A percentile compares a stretch with the other conserved stretches of the same genome.
These are phyloP conservation scores for Perilla frutescens DNA, from an alignment of 257 asterid genomes.

Conservation along the genomic window DNA sequence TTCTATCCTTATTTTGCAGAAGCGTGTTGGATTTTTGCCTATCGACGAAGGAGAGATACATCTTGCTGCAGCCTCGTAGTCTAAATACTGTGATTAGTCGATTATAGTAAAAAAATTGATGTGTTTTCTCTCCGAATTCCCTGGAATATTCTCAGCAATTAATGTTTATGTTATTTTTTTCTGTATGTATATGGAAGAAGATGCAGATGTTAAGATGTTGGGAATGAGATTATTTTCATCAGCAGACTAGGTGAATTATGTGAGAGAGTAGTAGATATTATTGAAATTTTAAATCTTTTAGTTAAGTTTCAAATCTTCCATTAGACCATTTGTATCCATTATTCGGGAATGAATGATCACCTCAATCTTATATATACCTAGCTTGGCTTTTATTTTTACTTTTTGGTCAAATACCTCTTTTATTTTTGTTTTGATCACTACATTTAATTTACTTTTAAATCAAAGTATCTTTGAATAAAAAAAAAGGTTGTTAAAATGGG, in stretches of 20 bases:
- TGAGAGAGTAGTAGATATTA: constrained; percentile 31
- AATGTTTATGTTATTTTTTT: neutral
- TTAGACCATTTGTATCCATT: no score
- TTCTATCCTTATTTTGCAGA: constrained; percentile 49
- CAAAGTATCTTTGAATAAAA: no score
- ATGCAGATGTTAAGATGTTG: constrained; percentile 23
- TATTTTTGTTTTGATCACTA: no score
- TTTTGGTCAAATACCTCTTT: no score
- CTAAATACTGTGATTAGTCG: neutral
- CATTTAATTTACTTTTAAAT: no score
- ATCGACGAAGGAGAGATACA: constrained; percentile 67
- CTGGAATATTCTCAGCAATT: constrained; percentile 35
- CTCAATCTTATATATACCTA: no score
- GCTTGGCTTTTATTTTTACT: no score
- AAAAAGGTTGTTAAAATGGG: no score
- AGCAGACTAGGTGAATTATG: constrained; percentile 40
- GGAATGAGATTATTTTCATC: constrained; percentile 10
- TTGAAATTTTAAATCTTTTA: neutral
- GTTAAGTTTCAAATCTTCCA: neutral
- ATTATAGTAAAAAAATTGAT: neutral
- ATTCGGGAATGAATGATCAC: no score
- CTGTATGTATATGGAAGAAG: constrained; percentile 24
- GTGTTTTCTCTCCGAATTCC: constrained; percentile 40
- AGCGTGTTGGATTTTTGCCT: constrained; percentile 78
- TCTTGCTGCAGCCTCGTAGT: constrained; percentile 47